These are phyloP conservation scores for Luzula sylvatica DNA, from an alignment of 176 grass and related monocot genomes.

Conservation along the genomic window DNA sequence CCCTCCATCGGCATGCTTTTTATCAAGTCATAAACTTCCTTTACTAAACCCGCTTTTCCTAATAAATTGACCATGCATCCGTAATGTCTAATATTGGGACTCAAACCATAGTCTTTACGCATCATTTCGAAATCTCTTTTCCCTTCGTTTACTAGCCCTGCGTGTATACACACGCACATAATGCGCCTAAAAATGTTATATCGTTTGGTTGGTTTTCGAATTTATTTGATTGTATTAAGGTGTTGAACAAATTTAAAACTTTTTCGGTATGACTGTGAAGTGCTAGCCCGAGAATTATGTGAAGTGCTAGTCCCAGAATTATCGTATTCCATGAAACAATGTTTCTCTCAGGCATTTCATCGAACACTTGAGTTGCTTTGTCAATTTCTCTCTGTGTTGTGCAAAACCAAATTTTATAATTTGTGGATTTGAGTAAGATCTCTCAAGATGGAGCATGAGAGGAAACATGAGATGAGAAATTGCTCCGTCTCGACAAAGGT, in stretches of 20 bases:
- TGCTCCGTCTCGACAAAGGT: conserved; percentile 8
- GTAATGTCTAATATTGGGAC: conserved; percentile 44
- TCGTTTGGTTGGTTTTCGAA: conserved; percentile 36
- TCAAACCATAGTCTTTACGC: conserved; percentile 38
- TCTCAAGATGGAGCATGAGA: conserved; percentile 18
- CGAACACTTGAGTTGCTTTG: conserved; percentile 36
- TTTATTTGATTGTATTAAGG: neutral
- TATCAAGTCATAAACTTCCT: conserved; percentile 35
- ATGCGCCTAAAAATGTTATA: conserved; percentile 39
- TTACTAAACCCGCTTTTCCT: conserved; percentile 29
- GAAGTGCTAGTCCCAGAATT: conserved; percentile 46
- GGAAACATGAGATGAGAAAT: conserved; percentile 11
- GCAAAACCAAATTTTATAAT: conserved; percentile 24
- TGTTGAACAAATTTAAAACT: conserved; percentile 39
- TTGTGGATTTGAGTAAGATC: conserved; percentile 19
- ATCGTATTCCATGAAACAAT: conserved; percentile 67
- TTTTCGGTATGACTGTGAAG: conserved; percentile 33
- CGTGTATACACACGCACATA: conserved; percentile 37
- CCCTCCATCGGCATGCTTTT: conserved; percentile 41
- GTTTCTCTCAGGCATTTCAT: conserved; percentile 33
- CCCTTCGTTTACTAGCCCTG: conserved; percentile 36
- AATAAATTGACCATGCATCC: conserved; percentile 70
- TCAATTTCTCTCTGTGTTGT: conserved; percentile 34
- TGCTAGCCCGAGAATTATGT: conserved; percentile 57
- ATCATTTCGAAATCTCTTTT: conserved; percentile 45